Base-by-base conservation (phyloP, 2,329 filamentous ascomycete species). In the Aspergillus amoenus region DNA sequence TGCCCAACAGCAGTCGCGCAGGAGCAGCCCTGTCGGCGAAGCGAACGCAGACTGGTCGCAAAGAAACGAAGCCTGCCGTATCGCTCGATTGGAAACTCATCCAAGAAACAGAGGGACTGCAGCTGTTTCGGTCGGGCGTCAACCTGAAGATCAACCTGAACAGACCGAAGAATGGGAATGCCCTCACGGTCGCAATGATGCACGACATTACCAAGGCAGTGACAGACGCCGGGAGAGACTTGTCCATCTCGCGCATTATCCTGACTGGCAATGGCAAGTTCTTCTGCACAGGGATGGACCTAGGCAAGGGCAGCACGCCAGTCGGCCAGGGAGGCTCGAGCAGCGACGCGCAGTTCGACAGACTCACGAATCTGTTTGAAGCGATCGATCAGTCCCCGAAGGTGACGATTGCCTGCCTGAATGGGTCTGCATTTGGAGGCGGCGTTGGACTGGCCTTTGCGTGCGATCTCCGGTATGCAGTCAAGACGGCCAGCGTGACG, bases 271-370 rank as follows among this genome's bases (percentile, higher is more conserved):
- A 57, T 2, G 76, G 77, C 7, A 72, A 68, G 46, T 77, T 66
- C 61, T 78, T 78, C 58, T 78, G 74, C 56, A 76, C 76, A 0
- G 76, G 74, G 3, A 76, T 78, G 75, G 73, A 78, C 53, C 66
- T 76, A 0, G 58, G 40, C 9, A 64, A 64, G 22, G 57, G 42
- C 1, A 64, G 46, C 55, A 68, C 57, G 34, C 66, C 65, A 0
- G 66, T 67, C 2, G 67, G 56, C 1, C 58, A 68, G 34, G 58
- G 52, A 2, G 42, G 45, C 2, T 61, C 58, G 3, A 55, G 55
- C 6, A 68, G 61, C 34, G 60, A 65, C 5, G 58, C 63, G 9
- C 66, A 64, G 11, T 70, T 65, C 43, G 30, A 59, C 0, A 42
- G 61, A 1, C 49, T 74, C 5, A 62, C 63, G 2, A 51, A 58